Evolutionary conservation across 106 monocot genomes (phyloP), one percentile per base, ranked within the genome.

Genomic region (Chionographis japonica): DNA sequence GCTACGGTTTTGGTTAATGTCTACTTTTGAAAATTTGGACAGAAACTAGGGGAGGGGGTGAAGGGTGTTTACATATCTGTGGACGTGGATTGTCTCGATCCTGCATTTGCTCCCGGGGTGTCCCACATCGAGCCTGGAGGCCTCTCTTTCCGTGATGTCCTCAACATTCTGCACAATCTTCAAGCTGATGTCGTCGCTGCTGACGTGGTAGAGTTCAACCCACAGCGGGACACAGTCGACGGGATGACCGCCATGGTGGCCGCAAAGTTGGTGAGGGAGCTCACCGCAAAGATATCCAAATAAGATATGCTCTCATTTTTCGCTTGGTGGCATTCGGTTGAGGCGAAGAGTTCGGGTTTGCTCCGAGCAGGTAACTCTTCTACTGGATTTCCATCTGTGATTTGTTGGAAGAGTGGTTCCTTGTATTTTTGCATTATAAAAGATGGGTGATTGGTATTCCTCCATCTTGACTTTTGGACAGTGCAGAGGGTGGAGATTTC

Each of bases 161-260:
- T 98, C 46, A 90, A 98, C 77, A 98, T 92, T 40, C 82, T 92
- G 27, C 97, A 98, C 54, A 98, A 92, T 66, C 79, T 98, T 15
- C 84, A 92, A 63, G 97, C 55, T 11, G 78, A 98, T 68, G 77
- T 98, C 54, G 92, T 98, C 3, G 97, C 89, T 4, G 97, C 87
- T 37, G 97, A 92, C 71, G 97, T 98, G 1, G 97, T 98, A 8
- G 97, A 98, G 77, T 98, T 98, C 81, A 98, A 98, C 68, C 97
- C 97, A 6, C 97, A 98, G 64, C 84, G 97, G 13, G 97, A 98
- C 79, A 98, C 97, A 5, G 97, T 92, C 4, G 97, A 98, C 65
- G 92, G 92, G 18, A 98, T 98, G 97, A 98, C 97, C 2, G 89
- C 89, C 3, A 98, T 98, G 92, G 97, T 98, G 3, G 97, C 92